Evolutionary conservation across 768 basidiomycete species (phyloP), one percentile per base, ranked within the genome.

Genomic region (Leccinum rimulosum): DNA sequence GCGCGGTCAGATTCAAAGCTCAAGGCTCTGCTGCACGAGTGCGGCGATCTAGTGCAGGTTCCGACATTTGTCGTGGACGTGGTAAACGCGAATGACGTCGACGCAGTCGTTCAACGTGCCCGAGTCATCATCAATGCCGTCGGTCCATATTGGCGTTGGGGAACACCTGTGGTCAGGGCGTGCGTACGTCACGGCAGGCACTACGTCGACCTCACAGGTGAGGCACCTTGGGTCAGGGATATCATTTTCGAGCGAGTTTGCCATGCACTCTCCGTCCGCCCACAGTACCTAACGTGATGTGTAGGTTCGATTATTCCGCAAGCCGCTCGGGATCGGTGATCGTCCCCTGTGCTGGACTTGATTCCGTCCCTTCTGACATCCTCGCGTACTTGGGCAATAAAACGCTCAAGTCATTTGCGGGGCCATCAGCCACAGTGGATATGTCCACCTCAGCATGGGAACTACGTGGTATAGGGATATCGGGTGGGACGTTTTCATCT

Each of bases 191-290:
- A 88, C 58, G 87, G 89, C 6, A 81, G 84, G 7, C 92, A 95
- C 72, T 96, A 96, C 69, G 85, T 93, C 28, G 95, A 98, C 72
- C 76, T 95, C 35, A 84, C 88, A 2, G 88, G 89, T 8, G 93
- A 95, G 70, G 73, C 80, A 0, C 74, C 77, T 3, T 94, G 87
- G 84, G 80, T 89, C 50, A 75, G 74, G 60, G 74, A 84, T 14
- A 86, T 92, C 52, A 84, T 91, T 50, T 35, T 74, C 30, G 69
- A 80, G 88, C 85, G 63, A 66, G 84, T 75, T 45, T 45, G 33
- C 27, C 50, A 56, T 52, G 57, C 19, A 54, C 15, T 54, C 50
- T 66, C 54, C 56, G 45, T 58, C 45, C 28, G 9, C 36, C 33
- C 43, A 43, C 47, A 48, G 38, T 54, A 47, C 35, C 52, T 63